A percentile compares a stretch with the other conserved stretches of the same genome.
Evolutionary conservation across 2,329 filamentous ascomycete species (phyloP).

Genomic region (Xylariaceae sp.): DNA sequence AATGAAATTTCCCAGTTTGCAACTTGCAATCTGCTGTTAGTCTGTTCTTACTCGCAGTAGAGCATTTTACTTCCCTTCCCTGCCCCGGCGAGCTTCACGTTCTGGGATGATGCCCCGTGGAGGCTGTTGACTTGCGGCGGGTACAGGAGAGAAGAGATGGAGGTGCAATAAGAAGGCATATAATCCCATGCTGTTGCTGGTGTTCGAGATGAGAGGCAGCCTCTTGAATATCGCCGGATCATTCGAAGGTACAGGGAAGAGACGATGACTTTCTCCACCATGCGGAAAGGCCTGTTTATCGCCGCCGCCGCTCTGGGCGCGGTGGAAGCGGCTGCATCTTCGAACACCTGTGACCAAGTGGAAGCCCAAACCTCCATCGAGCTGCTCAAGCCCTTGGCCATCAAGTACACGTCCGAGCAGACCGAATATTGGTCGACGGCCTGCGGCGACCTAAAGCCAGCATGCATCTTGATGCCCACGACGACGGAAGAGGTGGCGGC

Average conservation of each 20-base stretch:
- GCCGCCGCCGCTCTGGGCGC: constrained; percentile 28
- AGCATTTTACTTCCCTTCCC: neutral
- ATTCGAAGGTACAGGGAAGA: neutral
- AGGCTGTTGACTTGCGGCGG: neutral
- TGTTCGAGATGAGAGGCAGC: neutral
- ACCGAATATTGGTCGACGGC: constrained; percentile 54
- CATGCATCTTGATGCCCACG: constrained; percentile 55
- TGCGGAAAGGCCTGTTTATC: constrained; percentile 26
- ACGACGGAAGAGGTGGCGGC: constrained; percentile 58
- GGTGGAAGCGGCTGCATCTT: constrained; percentile 11
- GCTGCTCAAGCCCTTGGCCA: constrained; percentile 41
- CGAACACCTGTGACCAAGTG: constrained; percentile 49
- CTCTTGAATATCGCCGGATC: neutral
- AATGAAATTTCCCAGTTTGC: constrained; percentile 7
- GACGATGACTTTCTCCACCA: constrained; percentile 28
- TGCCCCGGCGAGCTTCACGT: constrained; percentile 14
- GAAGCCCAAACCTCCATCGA: constrained; percentile 41
- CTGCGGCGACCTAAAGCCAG: constrained; percentile 52
- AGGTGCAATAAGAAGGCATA: constrained; percentile 13
- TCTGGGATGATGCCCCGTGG: neutral
- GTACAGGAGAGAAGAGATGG: neutral
- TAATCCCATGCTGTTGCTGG: neutral
- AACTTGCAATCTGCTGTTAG: neutral
- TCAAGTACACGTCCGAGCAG: constrained; percentile 48
- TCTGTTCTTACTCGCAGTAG: neutral